phyloP scores from a whole-genome alignment of 1,284 basidiomycete species.

The Melampsora americana region DNA sequence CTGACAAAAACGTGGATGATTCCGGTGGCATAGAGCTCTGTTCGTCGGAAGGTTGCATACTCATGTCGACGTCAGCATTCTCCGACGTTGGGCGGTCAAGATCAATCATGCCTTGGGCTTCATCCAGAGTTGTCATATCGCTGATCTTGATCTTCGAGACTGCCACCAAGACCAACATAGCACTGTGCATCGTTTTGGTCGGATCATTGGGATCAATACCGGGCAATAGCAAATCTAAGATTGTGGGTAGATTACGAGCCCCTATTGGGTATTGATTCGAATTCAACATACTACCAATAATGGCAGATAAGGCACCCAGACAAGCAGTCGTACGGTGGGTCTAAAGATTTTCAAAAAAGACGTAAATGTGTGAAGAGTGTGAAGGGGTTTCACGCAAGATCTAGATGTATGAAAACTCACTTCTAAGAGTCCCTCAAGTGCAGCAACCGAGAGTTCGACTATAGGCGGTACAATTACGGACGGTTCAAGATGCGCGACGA shows the following conservation, averaged over 20 bases:
- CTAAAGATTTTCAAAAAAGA: conserved; percentile 51
- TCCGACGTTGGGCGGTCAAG: conserved; percentile 44
- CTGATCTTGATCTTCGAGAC: conserved; percentile 69
- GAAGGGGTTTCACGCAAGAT: conserved; percentile 45
- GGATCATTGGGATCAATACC: conserved; percentile 95
- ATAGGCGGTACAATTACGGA: conserved; percentile 85
- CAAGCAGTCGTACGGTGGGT: conserved; percentile 89
- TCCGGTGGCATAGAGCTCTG: conserved; percentile 55
- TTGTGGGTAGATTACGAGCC: conserved; percentile 79
- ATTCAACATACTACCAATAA: conserved; percentile 73
- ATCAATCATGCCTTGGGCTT: conserved; percentile 45
- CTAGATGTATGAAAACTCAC: conserved; percentile 54
- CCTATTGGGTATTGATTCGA: conserved; percentile 74
- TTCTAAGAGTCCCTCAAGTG: conserved; percentile 89
- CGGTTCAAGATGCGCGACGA: conserved; percentile 77
- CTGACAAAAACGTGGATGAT: conserved; percentile 74
- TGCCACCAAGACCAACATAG: conserved; percentile 52
- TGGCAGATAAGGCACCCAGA: conserved; percentile 77
- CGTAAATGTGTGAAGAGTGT: neutral
- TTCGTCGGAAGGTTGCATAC: conserved; percentile 45
- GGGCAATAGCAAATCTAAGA: conserved; percentile 84
- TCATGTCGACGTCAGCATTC: conserved; percentile 44
- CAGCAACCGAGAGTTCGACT: conserved; percentile 83
- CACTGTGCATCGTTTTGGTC: conserved; percentile 69
- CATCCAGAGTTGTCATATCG: conserved; percentile 62